Percentiles rank a stretch among this genome's conserved stretches.
phyloP scores from a whole-genome alignment of 164 flowering plant genomes.

The Santalum album region DNA sequence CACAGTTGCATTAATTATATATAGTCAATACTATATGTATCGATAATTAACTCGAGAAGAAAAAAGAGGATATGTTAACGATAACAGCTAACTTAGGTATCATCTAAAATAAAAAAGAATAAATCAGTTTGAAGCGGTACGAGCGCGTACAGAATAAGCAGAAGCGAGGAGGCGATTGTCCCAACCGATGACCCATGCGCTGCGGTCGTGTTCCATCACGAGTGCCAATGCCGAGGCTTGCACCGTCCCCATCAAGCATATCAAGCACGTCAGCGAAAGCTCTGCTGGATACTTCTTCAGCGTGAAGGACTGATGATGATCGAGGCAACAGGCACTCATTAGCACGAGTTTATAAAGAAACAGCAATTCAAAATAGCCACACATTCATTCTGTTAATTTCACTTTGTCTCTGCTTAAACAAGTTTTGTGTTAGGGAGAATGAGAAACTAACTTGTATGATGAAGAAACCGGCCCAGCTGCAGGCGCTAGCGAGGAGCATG shows the following conservation, averaged over 20 bases:
- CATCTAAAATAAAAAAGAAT: too few relatives aligned
- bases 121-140: too few relatives aligned
- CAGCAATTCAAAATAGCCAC: too few relatives aligned
- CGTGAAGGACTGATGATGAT: constrained; percentile 39
- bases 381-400: too few relatives aligned
- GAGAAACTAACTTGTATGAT: constrained; percentile 32
- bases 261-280: constrained; percentile 34
- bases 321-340: too few relatives aligned
- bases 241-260: constrained; percentile 36
- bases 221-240: constrained; percentile 31
- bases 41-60: not conserved
- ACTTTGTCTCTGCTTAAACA: too few relatives aligned
- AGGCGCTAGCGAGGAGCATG: constrained; percentile 25
- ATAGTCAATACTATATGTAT: too few relatives aligned
- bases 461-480: constrained; percentile 36
- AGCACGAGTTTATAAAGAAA: too few relatives aligned
- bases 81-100: too few relatives aligned
- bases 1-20: too few relatives aligned
- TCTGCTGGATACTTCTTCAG: constrained; percentile 43
- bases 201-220: constrained; percentile 25
- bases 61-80: not conserved
- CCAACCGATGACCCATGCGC: constrained; percentile 42
- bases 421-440: not conserved
- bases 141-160: constrained; percentile 35
- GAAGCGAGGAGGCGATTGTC: constrained; percentile 41